Conservation (phyloP, 176 grass and related monocot species). For the Phoenix dactylifera region DNA sequence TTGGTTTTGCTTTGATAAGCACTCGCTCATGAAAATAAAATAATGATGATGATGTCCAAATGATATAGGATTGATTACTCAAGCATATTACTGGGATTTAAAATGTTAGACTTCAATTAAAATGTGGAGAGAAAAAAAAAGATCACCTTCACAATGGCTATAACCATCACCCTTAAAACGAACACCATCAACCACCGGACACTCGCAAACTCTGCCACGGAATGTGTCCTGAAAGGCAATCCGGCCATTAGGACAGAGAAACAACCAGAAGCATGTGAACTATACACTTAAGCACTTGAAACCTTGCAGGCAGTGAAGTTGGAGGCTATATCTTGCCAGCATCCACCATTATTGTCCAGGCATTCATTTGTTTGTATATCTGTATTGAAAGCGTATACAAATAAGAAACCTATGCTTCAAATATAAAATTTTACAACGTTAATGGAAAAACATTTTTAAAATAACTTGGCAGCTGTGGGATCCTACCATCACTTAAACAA, state of each 20-base stretch:
- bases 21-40: too few species aligned
- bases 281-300: constrained; percentile 15
- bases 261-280: constrained; percentile 4
- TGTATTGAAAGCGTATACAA: constrained; percentile 27
- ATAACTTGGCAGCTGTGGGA: too few species aligned
- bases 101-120: too few species aligned
- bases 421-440: background rate
- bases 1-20: too few species aligned
- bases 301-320: constrained; percentile 90
- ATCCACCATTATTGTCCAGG: constrained; percentile 66
- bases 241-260: constrained; percentile 12
- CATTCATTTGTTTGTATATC: constrained; percentile 89
- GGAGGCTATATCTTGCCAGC: constrained; percentile 84
- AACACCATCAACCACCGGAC: constrained; percentile 63
- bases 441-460: too few species aligned
- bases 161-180: constrained; percentile 87
- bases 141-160: constrained; percentile 70
- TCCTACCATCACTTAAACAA: constrained; percentile 81
- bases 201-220: constrained; percentile 84
- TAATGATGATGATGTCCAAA: too few species aligned
- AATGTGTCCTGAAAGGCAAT: constrained; percentile 60
- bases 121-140: constrained; percentile 8
- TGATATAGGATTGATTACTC: too few species aligned
- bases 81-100: too few species aligned
- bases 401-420: constrained; percentile 6